phyloP scores from a whole-genome alignment of 2,329 filamentous ascomycete species.

The Fusarium setosum region DNA sequence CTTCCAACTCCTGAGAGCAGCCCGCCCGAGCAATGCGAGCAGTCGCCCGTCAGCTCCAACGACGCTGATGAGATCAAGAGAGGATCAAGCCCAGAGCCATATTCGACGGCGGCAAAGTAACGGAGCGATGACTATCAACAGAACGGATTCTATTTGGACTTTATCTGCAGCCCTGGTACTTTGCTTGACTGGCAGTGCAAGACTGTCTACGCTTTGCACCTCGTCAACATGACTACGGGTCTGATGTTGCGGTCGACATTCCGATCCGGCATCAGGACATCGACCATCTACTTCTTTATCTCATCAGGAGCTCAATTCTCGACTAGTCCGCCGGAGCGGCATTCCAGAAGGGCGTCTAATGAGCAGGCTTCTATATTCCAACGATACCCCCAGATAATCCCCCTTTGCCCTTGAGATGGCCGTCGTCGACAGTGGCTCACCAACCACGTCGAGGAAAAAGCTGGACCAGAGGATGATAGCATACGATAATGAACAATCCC shows the following conservation, averaged over 20 bases:
- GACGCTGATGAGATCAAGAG: slow-evolving; percentile 18
- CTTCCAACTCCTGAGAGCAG: slow-evolving; percentile 29
- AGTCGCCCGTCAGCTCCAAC: slow-evolving; percentile 12
- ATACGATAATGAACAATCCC: slow-evolving; percentile 5
- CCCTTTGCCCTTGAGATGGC: background rate
- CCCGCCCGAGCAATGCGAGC: slow-evolving; percentile 17
- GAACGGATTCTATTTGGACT: background rate
- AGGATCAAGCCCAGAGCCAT: slow-evolving; percentile 8
- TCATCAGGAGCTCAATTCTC: background rate
- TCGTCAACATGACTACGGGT: background rate
- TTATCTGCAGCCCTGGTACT: background rate
- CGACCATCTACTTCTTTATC: background rate
- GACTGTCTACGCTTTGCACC: background rate
- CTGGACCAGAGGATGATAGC: slow-evolving; percentile 1
- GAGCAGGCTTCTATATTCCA: background rate
- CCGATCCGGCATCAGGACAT: slow-evolving; percentile 1
- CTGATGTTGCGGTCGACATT: background rate
- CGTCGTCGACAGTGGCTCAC: background rate
- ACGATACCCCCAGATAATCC: slow-evolving; percentile 16
- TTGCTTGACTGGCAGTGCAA: background rate
- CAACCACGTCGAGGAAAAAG: background rate
- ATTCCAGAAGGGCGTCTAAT: background rate
- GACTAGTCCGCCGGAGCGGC: background rate
- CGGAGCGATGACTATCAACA: background rate
- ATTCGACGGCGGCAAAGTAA: slow-evolving; percentile 4